phyloP scores from a whole-genome alignment of 257 asterid species.

The Salvia splendens region DNA sequence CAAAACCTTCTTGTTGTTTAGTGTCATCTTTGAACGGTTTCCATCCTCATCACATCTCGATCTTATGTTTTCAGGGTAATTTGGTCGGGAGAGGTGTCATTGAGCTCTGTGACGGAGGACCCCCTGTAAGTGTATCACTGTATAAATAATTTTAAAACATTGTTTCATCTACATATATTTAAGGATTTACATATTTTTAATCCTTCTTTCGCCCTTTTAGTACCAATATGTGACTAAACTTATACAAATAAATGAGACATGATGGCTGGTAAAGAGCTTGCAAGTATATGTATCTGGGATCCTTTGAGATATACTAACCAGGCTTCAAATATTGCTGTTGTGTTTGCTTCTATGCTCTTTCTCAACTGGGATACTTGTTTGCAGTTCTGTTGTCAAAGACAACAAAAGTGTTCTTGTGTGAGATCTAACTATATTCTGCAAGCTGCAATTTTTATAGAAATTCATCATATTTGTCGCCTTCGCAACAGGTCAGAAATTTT shows the following conservation, averaged over 20 bases:
- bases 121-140: slow-evolving; percentile 64
- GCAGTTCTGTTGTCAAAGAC: too few relatives aligned
- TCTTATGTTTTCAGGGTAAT: slow-evolving; percentile 61
- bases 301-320: neutral
- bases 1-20: neutral
- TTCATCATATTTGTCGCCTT: slow-evolving; percentile 10
- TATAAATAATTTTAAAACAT: slow-evolving; percentile 5
- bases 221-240: neutral
- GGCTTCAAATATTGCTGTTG: neutral
- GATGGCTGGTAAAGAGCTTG: neutral
- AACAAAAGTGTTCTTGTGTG: too few relatives aligned
- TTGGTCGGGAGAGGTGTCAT: slow-evolving; percentile 83
- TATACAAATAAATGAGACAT: neutral
- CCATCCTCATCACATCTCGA: slow-evolving; percentile 13
- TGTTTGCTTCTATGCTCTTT: neutral
- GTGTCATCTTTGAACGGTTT: neutral
- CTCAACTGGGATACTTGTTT: neutral
- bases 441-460: neutral
- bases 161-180: neutral
- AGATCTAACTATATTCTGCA: neutral
- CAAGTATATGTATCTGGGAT: neutral
- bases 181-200: neutral
- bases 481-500: slow-evolving; percentile 73
- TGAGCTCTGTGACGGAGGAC: slow-evolving; percentile 80
- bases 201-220: neutral